Base-by-base conservation (phyloP, 805 yeast species). In the Candida fluviatilis region DNA sequence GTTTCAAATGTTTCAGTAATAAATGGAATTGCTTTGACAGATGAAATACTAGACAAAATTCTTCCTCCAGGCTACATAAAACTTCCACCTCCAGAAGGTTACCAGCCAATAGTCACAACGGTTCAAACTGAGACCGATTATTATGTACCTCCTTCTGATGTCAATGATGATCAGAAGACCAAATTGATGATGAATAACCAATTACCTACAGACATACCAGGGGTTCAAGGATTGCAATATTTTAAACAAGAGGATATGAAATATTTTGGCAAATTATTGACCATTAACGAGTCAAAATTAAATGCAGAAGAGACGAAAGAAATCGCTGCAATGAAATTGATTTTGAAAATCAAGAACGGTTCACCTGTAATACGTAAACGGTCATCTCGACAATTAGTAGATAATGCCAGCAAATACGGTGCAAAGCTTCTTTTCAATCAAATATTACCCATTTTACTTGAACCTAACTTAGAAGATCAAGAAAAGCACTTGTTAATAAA, bases 401-500 rank as follows among this genome's bases (percentile, higher is more conserved):
- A 80, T 34, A 72, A 73, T 42, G 82, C 93, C 0, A 60, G 69
- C 5, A 64, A 60, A 11, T 76, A 80, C 49, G 96, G 96, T 0
- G 82, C 96, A 0, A 73, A 76, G 34, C 52, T 78, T 0, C 57
- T 90, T 12, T 82, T 90, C 49, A 75, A 78, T 40, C 80, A 78
- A 42, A 69, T 87, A n/a, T 63, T 90, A 12, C 95, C 96, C 0
- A 59, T 91, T 18, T 60, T 90, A 31, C 63, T 83, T 54, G 96
- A 87, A 44, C 78, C 78, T 28, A 58, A 75, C 3, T 60, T 89
- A 18, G 91, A 82, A 46, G 93, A 85, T 34, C 84, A 80, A 46
- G 97, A 91, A 57, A 72, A 95, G 13, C 95, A 87, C 62, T 57
- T 88, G 10, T 64, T 91, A 39, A 84, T 88, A 11, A 90, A 89